Percentiles rank a stretch among this genome's conserved stretches.
Conservation (phyloP, 164 flowering plant genomes). For the Buxus sempervirens region DNA sequence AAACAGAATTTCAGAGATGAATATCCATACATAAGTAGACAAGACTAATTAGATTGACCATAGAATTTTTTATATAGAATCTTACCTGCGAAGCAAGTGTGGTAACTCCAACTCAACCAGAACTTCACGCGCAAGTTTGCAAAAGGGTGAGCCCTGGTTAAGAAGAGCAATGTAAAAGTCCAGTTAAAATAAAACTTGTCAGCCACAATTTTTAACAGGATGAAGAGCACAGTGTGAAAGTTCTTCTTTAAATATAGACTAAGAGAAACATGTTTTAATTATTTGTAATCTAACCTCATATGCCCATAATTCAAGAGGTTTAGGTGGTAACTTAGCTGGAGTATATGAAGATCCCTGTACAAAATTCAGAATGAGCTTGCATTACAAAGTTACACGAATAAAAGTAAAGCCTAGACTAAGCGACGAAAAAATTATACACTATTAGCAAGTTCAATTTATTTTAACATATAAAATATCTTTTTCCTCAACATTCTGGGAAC, state of each 20-base stretch:
- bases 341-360: slow-evolving; percentile 71
- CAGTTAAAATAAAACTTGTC: background rate
- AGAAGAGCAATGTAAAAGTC: slow-evolving; percentile 2
- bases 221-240: too few species aligned
- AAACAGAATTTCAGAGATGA: too few species aligned
- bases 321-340: slow-evolving; percentile 73
- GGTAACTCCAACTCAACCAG: slow-evolving; percentile 94
- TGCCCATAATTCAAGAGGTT: slow-evolving; percentile 91
- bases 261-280: background rate
- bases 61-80: background rate
- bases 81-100: slow-evolving; percentile 69
- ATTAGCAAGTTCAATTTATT: too few species aligned
- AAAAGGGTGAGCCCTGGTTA: slow-evolving; percentile 88
- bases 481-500: background rate
- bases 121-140: slow-evolving; percentile 92
- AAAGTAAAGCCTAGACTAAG: background rate
- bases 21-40: background rate
- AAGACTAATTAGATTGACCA: background rate
- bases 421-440: too few species aligned
- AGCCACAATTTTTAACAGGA: background rate
- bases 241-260: background rate
- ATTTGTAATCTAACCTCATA: slow-evolving; percentile 68
- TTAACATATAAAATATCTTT: too few species aligned
- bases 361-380: slow-evolving; percentile 7
- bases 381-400: background rate